phyloP scores from a whole-genome alignment of 208 protist species.

The Paratrypanosoma confusum region DNA sequence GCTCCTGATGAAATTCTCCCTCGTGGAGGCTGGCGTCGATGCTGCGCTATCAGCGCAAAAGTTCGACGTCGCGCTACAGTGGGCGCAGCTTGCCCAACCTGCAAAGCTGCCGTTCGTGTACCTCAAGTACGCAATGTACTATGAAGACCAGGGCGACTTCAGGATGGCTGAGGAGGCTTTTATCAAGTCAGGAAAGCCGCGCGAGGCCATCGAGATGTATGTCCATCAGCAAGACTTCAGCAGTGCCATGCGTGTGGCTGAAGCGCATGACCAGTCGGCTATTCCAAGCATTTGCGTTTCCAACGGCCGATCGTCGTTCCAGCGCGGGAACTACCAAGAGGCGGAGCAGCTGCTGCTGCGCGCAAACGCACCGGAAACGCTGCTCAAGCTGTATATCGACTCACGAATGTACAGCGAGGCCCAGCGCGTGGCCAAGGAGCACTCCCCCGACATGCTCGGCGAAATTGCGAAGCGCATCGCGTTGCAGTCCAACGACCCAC shows the following conservation, averaged over 20 bases:
- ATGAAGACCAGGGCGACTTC: conserved; percentile 94
- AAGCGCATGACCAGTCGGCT: conserved; percentile 83
- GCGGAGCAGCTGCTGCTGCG: conserved; percentile 88
- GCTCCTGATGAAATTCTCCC: conserved; percentile 90
- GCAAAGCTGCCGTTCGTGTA: conserved; percentile 93
- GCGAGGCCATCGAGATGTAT: conserved; percentile 96
- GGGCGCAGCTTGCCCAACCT: conserved; percentile 82
- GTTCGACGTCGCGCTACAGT: conserved; percentile 93
- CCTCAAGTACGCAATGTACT: conserved; percentile 94
- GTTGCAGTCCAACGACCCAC: conserved; percentile 74
- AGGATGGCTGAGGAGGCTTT: conserved; percentile 95
- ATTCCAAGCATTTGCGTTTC: conserved; percentile 81
- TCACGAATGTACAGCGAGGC: conserved; percentile 88
- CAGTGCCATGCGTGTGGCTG: conserved; percentile 93
- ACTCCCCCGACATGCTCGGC: conserved; percentile 78
- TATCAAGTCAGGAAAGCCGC: conserved; percentile 92
- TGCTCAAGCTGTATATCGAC: conserved; percentile 93
- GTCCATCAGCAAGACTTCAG: conserved; percentile 94
- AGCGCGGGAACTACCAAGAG: conserved; percentile 83
- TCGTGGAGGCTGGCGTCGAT: conserved; percentile 93
- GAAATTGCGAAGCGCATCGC: conserved; percentile 80
- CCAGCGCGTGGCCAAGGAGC: conserved; percentile 82
- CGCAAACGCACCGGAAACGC: conserved; percentile 87
- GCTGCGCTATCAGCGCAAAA: conserved; percentile 87
- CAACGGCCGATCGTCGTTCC: conserved; percentile 78